Evolutionary conservation across 768 basidiomycete genomes (phyloP), one percentile per base, ranked within the genome.

Genomic region (Artomyces pyxidatus): DNA sequence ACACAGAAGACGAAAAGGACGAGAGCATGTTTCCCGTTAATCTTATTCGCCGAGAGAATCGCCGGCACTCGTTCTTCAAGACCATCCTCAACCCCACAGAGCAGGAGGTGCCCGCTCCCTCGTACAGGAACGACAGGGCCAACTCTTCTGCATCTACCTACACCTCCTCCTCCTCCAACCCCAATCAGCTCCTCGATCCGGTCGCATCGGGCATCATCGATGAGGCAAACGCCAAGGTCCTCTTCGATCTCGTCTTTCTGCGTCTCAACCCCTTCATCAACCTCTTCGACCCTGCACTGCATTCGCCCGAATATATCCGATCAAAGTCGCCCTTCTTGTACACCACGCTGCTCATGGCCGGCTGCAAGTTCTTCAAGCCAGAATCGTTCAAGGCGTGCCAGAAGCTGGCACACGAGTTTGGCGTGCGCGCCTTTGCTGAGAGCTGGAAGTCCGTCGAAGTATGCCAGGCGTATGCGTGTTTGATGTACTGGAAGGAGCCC

Each of bases 201-300:
- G 75, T 92, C 58, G 70, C 77, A 16, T 76, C 80, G 48, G 85
- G 83, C 29, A 72, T 88, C 55, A 69, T 92, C 54, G 73, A 74
- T 45, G 85, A 88, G 57, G 72, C 73, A 32, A 80, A 85, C 49
- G 87, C 85, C 39, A 75, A 76, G 58, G 72, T 78, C 42, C 70
- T 90, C 39, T 89, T 91, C 54, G 87, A 90, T 63, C 69, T 78
- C 52, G 75, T 92, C 61, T 90, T 86, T 68, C 61, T 87, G 47
- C 85, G 88, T 51, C 75, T 93, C 45, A 93, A 93, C 63, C 88
- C 90, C 11, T 90, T 92, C 64, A 81, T 92, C 67, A 88, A 86
- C 61, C 72, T 93, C 27, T 90, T 94, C 61, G 91, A 93, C 68
- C 87, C 90, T 30, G 70, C 77, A n/a, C 68, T 94, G 29, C 92